Base-by-base conservation (phyloP, 2,329 filamentous ascomycete species). In the Pseudogymnoascus sp. region DNA sequence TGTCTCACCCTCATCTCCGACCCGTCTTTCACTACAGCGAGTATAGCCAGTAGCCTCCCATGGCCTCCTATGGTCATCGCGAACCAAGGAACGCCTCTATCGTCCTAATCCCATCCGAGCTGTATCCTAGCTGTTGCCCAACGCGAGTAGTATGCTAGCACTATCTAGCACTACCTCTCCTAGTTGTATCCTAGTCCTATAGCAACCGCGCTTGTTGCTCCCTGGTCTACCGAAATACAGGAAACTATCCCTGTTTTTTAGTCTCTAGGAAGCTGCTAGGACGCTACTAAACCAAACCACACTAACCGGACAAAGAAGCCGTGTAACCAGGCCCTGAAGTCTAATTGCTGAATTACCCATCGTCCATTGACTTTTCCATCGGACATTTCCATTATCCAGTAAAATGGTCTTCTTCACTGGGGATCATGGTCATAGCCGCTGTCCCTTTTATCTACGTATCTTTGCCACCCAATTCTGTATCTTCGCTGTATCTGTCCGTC, bases 1-100 rank as follows among this genome's bases (percentile, higher is more conserved):
- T 52, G 45, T 52, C 45, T 52, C 45, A 52, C 27, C 45, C n/a
- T 31, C 45, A 52, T 52, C 45, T 52, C 45, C 45, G 45, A 52
- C 45, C 45, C 27, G 45, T 52, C 27, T 31, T 18, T 31, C 27
- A 31, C 45, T 52, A 31, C 45, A 29, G 45, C 45, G 13, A 52
- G 13, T n/a, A 31, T 4, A 15, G 45, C 45, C 25, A 31, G 45
- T 52, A 31, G 45, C 31, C 45, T 52, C 45, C 21, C 21, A 21
- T 21, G 3, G 21, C 21, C 21, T 21, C 21, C 21, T 21, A 21
- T 31, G 10, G n/a, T 7, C 45, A 52, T 15, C 45, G 12, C 42
- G 6, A 48, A 48, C 45, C 45, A 52, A 52, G 45, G 27, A 52
- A 31, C 13, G 4, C 7, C 12, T 15, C 15, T 15, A 27, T 8